phyloP scores from a whole-genome alignment of 148 eudicot genomes.

The Nepenthes mirabilis region DNA sequence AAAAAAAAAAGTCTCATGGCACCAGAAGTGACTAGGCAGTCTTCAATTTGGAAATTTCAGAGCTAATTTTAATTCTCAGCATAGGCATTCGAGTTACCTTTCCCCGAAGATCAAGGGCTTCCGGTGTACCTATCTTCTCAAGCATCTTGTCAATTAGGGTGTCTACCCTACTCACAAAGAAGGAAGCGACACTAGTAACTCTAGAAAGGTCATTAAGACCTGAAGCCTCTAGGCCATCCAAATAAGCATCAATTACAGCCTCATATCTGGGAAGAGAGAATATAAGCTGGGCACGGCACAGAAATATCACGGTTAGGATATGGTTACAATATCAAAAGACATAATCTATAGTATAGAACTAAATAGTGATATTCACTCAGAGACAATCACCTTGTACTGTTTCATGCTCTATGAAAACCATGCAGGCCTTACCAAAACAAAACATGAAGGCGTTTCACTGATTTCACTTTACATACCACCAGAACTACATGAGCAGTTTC shows the following conservation, averaged over 20 bases:
- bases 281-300: slow-evolving; percentile 57
- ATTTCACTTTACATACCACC: no score
- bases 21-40: neutral
- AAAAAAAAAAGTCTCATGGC: neutral
- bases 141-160: slow-evolving; percentile 86
- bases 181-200: slow-evolving; percentile 96
- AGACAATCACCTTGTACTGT: no score
- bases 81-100: slow-evolving; percentile 37
- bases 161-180: slow-evolving; percentile 97
- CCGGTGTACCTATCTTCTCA: slow-evolving; percentile 85
- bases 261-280: slow-evolving; percentile 92
- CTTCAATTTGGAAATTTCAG: neutral
- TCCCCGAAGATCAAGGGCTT: slow-evolving; percentile 89
- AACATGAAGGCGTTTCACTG: no score
- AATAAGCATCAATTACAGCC: slow-evolving; percentile 94
- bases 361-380: neutral
- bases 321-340: neutral
- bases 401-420: no score
- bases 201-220: slow-evolving; percentile 86
- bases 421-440: no score
- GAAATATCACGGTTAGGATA: slow-evolving; percentile 13
- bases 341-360: neutral
- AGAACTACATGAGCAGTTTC: no score
- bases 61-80: neutral
- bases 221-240: slow-evolving; percentile 95